Conservation (phyloP, 495 filamentous ascomycete genomes). For the Amniculicola lignicola region DNA sequence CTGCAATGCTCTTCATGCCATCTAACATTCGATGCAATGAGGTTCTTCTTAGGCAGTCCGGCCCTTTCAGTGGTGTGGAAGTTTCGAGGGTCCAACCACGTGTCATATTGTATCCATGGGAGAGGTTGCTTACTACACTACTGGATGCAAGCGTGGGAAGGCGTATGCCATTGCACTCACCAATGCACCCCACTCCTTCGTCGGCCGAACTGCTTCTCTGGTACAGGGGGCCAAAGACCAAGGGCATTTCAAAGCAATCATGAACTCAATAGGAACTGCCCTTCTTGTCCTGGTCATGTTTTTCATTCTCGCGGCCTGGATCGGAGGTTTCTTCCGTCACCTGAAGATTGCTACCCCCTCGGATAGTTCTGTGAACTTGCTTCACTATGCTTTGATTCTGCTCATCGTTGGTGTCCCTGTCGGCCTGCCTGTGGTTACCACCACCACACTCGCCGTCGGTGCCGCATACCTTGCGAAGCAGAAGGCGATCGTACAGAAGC, state of each 20-base stretch:
- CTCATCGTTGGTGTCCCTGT: conserved; percentile 73
- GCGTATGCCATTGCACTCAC: conserved; percentile 64
- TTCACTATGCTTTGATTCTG: conserved; percentile 65
- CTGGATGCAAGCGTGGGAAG: conserved; percentile 76
- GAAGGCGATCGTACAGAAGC: conserved; percentile 74
- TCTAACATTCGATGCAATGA: too few species aligned
- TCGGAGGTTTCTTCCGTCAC: conserved; percentile 73
- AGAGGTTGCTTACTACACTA: conserved; percentile 70
- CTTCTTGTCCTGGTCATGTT: conserved; percentile 69
- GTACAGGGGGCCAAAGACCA: conserved; percentile 68
- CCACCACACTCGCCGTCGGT: conserved; percentile 72
- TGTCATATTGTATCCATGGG: too few species aligned
- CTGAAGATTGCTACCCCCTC: conserved; percentile 64
- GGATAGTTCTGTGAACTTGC: conserved; percentile 54
- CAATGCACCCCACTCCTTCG: conserved; percentile 66
- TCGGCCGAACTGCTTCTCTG: conserved; percentile 67
- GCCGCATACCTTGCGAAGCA: conserved; percentile 70
- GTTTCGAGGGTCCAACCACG: too few species aligned
- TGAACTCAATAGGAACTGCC: conserved; percentile 70
- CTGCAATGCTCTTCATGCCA: too few species aligned
- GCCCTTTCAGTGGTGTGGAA: too few species aligned
- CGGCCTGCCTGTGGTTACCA: conserved; percentile 72
- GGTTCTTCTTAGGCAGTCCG: too few species aligned
- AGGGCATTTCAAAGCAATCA: conserved; percentile 78
- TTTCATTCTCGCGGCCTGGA: conserved; percentile 70